Evolutionary conservation across 345 rosid genomes (phyloP), one percentile per base, ranked within the genome.

Genomic region (Eucalyptus fibrosa): DNA sequence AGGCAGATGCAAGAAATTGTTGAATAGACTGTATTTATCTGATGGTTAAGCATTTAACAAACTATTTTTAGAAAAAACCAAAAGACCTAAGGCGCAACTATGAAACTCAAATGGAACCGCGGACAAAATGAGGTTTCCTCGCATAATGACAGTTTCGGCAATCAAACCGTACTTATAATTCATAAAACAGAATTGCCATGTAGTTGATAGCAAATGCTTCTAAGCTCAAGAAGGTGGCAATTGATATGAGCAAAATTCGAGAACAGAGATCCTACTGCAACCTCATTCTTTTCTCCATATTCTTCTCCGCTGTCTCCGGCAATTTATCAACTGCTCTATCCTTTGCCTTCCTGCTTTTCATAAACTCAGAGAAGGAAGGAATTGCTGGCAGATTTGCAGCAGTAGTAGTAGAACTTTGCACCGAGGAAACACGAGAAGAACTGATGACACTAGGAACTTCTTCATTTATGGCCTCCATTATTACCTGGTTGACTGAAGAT

Each of bases 361-460:
- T 95, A 91, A 96, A 96, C 91, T 96, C 96, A 3, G 98, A 94
- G 92, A 97, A 96, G 40, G 99, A 95, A 11, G 95, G 99, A 91
- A 96, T 94, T 42, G 90, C 88, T 3, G 97, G 97, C 81, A 94
- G 91, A 87, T 55, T 91, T 86, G 94, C 32, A 86, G 91, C 77
- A 60, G n/a, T 1, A 4, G 51, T 16, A 21, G 50, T 51, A n/a
- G 88, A 32, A 9, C 88, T 88, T 81, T 89, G 88, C 9, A 21
- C 28, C 47, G 87, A 88, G 89, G 90, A 87, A 67, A 90, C 89
- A 86, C 34, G 50, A 50, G 59, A 8, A 49, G 45, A 67, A 50
- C 65, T 77, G 42, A 88, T 30, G 83, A 56, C 44, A 44, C 86
- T 81, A 37, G 72, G 80, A 51, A n/a, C 82, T 88, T 87, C 87